A percentile compares a stretch with the other conserved stretches of the same genome.
Evolutionary conservation across 2,329 filamentous ascomycete species (phyloP).

Genomic region (Phyllosticta paracitricarpa): DNA sequence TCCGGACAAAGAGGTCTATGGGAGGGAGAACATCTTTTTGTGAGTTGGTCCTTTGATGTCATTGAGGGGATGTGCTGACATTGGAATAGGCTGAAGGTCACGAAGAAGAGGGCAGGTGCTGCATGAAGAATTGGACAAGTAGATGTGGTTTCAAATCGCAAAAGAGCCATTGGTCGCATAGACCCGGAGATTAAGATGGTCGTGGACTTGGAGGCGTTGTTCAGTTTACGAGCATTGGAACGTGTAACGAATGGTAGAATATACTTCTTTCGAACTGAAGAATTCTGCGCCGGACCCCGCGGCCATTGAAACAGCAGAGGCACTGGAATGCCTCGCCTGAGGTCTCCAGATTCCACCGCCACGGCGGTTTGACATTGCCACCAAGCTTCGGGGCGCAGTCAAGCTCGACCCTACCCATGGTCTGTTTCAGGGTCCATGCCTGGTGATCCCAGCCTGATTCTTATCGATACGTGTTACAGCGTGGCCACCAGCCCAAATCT

Average conservation of each 20-base stretch:
- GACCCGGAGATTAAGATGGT: too few relatives aligned
- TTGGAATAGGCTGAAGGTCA: neutral
- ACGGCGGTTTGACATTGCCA: neutral
- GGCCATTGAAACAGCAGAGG: too few relatives aligned
- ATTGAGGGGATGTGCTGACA: neutral
- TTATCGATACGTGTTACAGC: neutral
- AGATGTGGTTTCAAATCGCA: too few relatives aligned
- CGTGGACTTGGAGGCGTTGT: too few relatives aligned
- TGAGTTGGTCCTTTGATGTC: slow-evolving; percentile 15
- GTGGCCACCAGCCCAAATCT: neutral
- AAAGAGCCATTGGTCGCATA: too few relatives aligned
- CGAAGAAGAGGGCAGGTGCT: neutral
- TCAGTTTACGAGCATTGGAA: too few relatives aligned
- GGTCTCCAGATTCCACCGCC: too few relatives aligned
- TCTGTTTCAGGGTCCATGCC: neutral
- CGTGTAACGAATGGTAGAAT: too few relatives aligned
- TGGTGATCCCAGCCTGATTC: neutral
- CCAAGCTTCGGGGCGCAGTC: neutral
- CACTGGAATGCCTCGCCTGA: too few relatives aligned
- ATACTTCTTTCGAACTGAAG: too few relatives aligned
- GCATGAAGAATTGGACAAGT: neutral
- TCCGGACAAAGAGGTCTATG: slow-evolving; percentile 35
- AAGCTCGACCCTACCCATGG: neutral
- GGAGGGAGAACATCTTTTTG: slow-evolving; percentile 41
- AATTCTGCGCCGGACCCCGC: too few relatives aligned